Conservation (phyloP, 2,329 filamentous ascomycete species). For the Stagonosporopsis vannaccii region DNA sequence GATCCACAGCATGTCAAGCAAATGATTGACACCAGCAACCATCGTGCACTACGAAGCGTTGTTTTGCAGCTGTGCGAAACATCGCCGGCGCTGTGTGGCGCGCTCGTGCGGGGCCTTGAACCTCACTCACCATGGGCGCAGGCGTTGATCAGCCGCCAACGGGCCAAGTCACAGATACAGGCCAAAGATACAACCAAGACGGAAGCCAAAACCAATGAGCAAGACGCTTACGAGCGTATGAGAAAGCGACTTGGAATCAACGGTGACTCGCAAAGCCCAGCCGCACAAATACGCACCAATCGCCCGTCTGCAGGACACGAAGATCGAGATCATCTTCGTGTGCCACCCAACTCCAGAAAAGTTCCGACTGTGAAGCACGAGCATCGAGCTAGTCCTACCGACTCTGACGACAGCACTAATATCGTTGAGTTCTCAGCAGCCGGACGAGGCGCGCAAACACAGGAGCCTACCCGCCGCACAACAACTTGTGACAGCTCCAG, state of each 20-base stretch:
- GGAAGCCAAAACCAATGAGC: constrained; percentile 4
- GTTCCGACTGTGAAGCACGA: constrained; percentile 20
- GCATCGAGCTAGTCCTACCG: not conserved
- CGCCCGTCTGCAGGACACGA: not conserved
- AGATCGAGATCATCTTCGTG: not conserved
- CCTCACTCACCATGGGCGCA: constrained; percentile 40
- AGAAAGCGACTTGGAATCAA: constrained; percentile 9
- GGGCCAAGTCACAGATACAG: constrained; percentile 2
- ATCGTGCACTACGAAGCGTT: constrained; percentile 27
- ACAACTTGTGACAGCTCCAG: not conserved
- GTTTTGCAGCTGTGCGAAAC: constrained; percentile 39
- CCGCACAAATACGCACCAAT: not conserved
- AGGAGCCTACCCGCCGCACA: not conserved
- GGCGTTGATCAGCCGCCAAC: constrained; percentile 21
- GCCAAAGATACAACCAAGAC: constrained; percentile 3
- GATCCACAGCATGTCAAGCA: constrained; percentile 36
- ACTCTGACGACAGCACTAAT: constrained; percentile 21
- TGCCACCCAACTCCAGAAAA: not conserved
- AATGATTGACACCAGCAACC: constrained; percentile 36
- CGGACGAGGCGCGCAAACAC: not conserved
- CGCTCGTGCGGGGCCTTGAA: constrained; percentile 43
- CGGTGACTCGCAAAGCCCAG: not conserved
- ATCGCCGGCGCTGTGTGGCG: constrained; percentile 44
- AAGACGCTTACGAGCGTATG: constrained; percentile 17
- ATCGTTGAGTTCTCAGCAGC: constrained; percentile 19